These are phyloP conservation scores for Mortierella sp. DNA, from an alignment of 371 early-diverging fungal species.

Conservation along the genomic window DNA sequence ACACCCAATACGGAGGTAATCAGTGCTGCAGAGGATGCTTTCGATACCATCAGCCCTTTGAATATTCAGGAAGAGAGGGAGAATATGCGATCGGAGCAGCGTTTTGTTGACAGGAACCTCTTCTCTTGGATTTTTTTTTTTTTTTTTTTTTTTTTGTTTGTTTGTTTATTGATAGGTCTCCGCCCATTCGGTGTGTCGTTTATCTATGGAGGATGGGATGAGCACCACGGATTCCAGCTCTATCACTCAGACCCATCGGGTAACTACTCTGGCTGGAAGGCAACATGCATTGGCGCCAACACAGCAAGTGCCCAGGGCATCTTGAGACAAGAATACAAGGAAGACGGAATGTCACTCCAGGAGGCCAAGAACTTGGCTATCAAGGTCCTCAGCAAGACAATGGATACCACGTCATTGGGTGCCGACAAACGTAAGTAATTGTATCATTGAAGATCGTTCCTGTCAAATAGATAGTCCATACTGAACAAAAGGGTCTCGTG, in stretches of 20 bases:
- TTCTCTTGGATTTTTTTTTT: background rate
- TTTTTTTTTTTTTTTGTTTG: background rate
- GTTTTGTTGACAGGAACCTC: background rate
- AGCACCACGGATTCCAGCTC: conserved; percentile 92
- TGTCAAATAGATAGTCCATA: background rate
- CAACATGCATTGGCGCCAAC: conserved; percentile 97
- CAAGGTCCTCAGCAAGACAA: conserved; percentile 95
- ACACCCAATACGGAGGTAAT: conserved; percentile 97
- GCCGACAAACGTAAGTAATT: conserved; percentile 87
- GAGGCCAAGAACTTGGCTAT: conserved; percentile 91
- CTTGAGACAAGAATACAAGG: conserved; percentile 96
- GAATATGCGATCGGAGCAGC: no score
- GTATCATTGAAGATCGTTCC: background rate
- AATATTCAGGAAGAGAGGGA: background rate
- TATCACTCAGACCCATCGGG: conserved; percentile 99
- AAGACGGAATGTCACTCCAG: conserved; percentile 80
- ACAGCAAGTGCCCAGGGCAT: conserved; percentile 90
- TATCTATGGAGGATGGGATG: conserved; percentile 96
- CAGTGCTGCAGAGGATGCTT: background rate
- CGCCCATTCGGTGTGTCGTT: conserved; percentile 99
- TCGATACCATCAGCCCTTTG: conserved; percentile 4
- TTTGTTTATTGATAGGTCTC: conserved; percentile 64
- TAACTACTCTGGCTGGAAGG: conserved; percentile 99
- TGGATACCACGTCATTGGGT: conserved; percentile 91
- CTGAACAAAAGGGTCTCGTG: background rate